Evolutionary conservation across 257 asterid genomes (phyloP).

Genomic region (Thymus quinquecostatus): DNA sequence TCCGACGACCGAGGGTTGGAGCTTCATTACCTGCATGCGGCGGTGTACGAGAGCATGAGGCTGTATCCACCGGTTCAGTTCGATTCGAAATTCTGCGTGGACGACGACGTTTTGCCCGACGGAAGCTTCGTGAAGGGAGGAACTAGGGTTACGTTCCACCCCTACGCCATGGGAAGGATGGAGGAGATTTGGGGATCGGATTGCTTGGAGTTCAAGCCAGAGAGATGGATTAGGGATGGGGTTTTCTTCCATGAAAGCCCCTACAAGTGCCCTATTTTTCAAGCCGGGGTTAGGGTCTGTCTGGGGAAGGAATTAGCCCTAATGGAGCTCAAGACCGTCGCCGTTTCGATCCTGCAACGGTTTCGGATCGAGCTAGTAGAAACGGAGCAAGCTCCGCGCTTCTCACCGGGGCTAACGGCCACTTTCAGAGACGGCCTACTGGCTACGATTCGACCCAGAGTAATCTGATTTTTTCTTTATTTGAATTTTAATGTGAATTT

Average conservation of each 20-base stretch:
- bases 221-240: constrained; percentile 55
- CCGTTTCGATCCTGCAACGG: constrained; percentile 46
- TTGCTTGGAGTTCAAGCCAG: constrained; percentile 55
- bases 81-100: constrained; percentile 45
- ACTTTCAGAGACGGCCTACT: constrained; percentile 63
- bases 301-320: constrained; percentile 64
- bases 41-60: constrained; percentile 59
- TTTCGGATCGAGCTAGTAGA: constrained; percentile 48
- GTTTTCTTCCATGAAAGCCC: constrained; percentile 41
- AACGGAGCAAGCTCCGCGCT: constrained; percentile 37
- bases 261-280: constrained; percentile 55
- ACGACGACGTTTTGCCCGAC: constrained; percentile 47
- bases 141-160: constrained; percentile 56
- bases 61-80: constrained; percentile 57
- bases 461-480: no score
- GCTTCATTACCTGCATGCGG: constrained; percentile 51
- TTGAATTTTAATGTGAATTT: no score
- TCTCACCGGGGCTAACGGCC: constrained; percentile 85
- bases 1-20: constrained; percentile 34
- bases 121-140: constrained; percentile 49
- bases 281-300: constrained; percentile 64
- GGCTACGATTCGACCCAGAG: constrained; percentile 41
- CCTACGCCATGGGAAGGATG: constrained; percentile 69
- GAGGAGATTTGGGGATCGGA: constrained; percentile 60
- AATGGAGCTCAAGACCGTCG: constrained; percentile 62